phyloP scores from a whole-genome alignment of 2,329 filamentous ascomycete species.

The Aschersonia sp. region DNA sequence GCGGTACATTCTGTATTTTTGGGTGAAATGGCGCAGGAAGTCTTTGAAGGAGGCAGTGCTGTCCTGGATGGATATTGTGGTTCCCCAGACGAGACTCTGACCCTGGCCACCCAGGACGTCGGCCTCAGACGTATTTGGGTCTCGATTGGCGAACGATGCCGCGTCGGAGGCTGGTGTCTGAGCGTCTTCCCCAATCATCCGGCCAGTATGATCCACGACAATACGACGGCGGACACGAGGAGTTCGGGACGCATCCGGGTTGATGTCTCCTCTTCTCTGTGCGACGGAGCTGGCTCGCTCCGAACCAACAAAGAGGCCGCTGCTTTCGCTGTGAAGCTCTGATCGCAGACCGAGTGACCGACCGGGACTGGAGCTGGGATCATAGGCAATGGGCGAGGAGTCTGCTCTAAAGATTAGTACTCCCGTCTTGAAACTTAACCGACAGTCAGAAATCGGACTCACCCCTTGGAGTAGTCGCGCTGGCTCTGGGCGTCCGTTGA shows the following conservation, averaged over 20 bases:
- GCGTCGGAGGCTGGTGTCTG: constrained; percentile 39
- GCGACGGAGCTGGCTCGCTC: constrained; percentile 38
- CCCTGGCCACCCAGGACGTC: constrained; percentile 72
- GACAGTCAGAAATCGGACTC: constrained; percentile 5
- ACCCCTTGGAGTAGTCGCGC: constrained; percentile 48
- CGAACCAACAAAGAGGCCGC: constrained; percentile 67
- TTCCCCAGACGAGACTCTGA: constrained; percentile 86
- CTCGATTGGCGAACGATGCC: constrained; percentile 44
- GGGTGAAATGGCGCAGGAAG: constrained; percentile 81
- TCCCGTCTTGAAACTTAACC: not conserved
- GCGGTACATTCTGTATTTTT: constrained; percentile 84
- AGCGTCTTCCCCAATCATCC: constrained; percentile 37
- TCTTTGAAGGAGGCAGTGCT: constrained; percentile 80
- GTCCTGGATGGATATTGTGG: constrained; percentile 86
- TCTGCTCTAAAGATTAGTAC: constrained; percentile 34
- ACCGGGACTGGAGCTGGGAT: constrained; percentile 77
- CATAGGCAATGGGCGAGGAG: constrained; percentile 85
- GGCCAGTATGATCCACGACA: constrained; percentile 43
- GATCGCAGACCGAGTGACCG: constrained; percentile 47
- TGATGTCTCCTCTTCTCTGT: constrained; percentile 65
- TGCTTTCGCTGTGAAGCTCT: constrained; percentile 69
- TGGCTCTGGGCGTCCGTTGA: constrained; percentile 59
- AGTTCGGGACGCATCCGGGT: constrained; percentile 58
- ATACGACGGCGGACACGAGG: constrained; percentile 37
- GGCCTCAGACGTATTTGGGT: constrained; percentile 85